Evolutionary conservation across 2,329 filamentous ascomycete genomes (phyloP).

Genomic region (Sphaerostilbella broomeana): DNA sequence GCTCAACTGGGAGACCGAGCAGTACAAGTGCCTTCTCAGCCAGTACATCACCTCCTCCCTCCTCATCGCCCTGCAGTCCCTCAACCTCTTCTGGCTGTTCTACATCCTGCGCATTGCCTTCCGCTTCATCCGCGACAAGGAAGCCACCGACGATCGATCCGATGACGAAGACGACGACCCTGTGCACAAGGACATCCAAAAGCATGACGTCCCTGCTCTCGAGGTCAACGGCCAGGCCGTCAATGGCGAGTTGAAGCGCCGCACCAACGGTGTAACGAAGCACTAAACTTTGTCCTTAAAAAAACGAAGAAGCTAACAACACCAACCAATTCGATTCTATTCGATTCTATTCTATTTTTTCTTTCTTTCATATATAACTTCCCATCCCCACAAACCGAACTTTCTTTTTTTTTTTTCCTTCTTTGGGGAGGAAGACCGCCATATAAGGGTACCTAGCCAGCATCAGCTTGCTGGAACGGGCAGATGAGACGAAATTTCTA

Average conservation of each 20-base stretch:
- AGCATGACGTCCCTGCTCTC: slow-evolving; percentile 12
- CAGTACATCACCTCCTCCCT: slow-evolving; percentile 62
- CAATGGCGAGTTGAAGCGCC: slow-evolving; percentile 13
- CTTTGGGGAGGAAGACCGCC: no score
- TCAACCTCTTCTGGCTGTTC: slow-evolving; percentile 79
- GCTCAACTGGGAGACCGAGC: slow-evolving; percentile 67
- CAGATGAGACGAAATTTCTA: no score
- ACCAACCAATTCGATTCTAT: no score
- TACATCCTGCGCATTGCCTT: slow-evolving; percentile 70
- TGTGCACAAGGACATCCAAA: not conserved
- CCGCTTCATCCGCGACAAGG: slow-evolving; percentile 56
- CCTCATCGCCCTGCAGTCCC: slow-evolving; percentile 60
- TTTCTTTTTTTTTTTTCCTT: not conserved
- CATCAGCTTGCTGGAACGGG: no score
- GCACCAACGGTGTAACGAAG: no score
- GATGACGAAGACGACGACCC: slow-evolving; percentile 53
- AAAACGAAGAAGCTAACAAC: no score
- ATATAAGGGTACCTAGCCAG: no score
- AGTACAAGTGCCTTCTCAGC: slow-evolving; percentile 69
- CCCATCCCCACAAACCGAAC: no score
- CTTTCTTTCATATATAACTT: no score
- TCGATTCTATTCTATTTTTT: no score
- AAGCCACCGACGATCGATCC: slow-evolving; percentile 64
- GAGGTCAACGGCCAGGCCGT: slow-evolving; percentile 19
- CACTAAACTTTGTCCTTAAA: no score